These are phyloP conservation scores for Penicillium italicum DNA, from an alignment of 2,329 filamentous ascomycete species.

Conservation along the genomic window DNA sequence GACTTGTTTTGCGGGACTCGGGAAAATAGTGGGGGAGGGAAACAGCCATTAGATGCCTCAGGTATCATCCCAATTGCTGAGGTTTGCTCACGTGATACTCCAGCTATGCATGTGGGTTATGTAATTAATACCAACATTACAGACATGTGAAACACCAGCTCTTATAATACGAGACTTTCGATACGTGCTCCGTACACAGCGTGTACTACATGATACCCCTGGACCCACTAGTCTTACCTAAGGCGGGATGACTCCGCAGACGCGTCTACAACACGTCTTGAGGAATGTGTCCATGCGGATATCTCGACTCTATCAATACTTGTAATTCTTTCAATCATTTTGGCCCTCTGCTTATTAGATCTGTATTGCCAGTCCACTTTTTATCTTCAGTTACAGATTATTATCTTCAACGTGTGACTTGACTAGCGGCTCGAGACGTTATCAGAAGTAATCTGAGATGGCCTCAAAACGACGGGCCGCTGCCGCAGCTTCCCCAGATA, in stretches of 20 bases:
- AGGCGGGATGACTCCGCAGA: neutral
- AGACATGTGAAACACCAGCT: no score
- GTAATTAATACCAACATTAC: no score
- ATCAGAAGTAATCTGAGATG: conserved; percentile 22
- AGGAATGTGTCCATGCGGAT: neutral
- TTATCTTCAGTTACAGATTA: neutral
- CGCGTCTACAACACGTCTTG: conserved; percentile 1
- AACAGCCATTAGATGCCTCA: conserved; percentile 9
- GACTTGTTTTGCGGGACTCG: conserved; percentile 23
- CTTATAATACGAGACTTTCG: no score
- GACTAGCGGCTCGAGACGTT: neutral
- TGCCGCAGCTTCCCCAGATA: conserved; percentile 47
- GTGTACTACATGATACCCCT: neutral
- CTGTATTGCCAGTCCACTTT: neutral
- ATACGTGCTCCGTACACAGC: no score
- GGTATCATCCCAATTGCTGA: neutral
- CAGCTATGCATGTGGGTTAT: no score
- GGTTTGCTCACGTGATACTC: neutral
- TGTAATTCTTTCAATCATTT: neutral
- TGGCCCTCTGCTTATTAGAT: neutral
- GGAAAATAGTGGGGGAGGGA: conserved; percentile 15
- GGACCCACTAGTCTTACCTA: conserved; percentile 1
- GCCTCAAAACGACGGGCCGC: conserved; percentile 56
- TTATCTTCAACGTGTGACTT: neutral
- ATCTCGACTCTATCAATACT: conserved; percentile 1